Evolutionary conservation across 192 early-diverging fungal species (phyloP).

Genomic region (Spizellomyces sp.): DNA sequence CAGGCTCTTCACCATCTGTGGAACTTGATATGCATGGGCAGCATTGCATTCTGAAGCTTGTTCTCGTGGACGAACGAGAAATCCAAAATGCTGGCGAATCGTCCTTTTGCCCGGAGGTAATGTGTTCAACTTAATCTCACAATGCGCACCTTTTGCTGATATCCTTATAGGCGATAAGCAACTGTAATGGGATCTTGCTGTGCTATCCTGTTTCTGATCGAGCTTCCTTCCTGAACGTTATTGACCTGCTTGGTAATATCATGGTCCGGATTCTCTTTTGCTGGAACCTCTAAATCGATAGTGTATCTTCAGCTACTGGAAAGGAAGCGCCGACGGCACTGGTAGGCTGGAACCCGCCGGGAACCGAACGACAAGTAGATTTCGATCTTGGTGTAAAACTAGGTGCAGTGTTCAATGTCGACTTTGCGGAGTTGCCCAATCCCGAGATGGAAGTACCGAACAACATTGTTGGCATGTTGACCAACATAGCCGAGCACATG

Average conservation of each 20-base stretch:
- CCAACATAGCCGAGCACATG: background rate
- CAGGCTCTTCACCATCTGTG: too few species aligned
- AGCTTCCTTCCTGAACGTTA: constrained; percentile 33
- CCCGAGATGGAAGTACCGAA: background rate
- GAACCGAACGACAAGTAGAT: constrained; percentile 37
- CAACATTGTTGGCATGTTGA: background rate
- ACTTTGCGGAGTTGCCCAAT: constrained; percentile 23
- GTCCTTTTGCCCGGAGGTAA: background rate
- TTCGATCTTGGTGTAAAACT: constrained; percentile 35
- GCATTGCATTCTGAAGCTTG: background rate
- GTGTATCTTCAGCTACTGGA: constrained; percentile 8
- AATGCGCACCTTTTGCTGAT: too few species aligned
- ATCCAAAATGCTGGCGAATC: constrained; percentile 2
- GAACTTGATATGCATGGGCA: background rate
- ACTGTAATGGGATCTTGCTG: constrained; percentile 30
- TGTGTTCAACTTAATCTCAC: too few species aligned
- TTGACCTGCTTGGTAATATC: constrained; percentile 33
- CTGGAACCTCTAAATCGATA: background rate
- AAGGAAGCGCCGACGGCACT: constrained; percentile 24
- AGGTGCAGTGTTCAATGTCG: constrained; percentile 28
- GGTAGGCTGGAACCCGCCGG: constrained; percentile 28
- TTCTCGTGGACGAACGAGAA: background rate
- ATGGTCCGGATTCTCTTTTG: background rate
- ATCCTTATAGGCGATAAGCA: background rate
- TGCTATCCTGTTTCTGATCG: constrained; percentile 39